Evolutionary conservation across 306 rosid species (phyloP).

Genomic region (Sphenostylis stenocarpa): DNA sequence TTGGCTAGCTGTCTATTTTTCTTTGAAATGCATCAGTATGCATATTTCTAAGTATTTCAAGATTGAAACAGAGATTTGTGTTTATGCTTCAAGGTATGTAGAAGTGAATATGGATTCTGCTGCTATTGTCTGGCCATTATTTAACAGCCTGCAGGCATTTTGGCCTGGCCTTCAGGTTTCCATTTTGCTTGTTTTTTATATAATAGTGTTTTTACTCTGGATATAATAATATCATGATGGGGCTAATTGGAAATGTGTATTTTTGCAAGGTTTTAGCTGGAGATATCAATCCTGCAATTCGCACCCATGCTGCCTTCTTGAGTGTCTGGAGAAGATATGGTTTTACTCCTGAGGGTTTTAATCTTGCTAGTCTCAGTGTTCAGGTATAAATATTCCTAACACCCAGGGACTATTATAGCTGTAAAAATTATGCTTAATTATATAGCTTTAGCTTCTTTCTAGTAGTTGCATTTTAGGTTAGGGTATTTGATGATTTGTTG

Average conservation of each 20-base stretch:
- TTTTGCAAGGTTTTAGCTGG: constrained; percentile 94
- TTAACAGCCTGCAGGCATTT: constrained; percentile 97
- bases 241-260: constrained; percentile 29
- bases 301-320: constrained; percentile 90
- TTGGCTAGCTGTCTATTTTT: constrained; percentile 27
- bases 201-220: constrained; percentile 25
- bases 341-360: constrained; percentile 97
- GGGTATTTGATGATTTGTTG: constrained; percentile 17
- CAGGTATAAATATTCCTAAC: constrained; percentile 64
- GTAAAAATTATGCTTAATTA: constrained; percentile 13
- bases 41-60: constrained; percentile 19
- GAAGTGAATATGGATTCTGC: constrained; percentile 99
- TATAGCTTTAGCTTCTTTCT: constrained; percentile 14
- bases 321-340: constrained; percentile 98
- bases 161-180: constrained; percentile 99
- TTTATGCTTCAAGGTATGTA: constrained; percentile 70
- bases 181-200: constrained; percentile 17
- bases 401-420: constrained; percentile 20
- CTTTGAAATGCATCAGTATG: constrained; percentile 11
- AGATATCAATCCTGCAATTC: constrained; percentile 90
- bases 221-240: constrained; percentile 12
- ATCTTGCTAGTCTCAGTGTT: constrained; percentile 88
- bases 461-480: constrained; percentile 7
- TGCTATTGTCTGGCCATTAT: constrained; percentile 94
- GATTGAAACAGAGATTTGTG: constrained; percentile 28